Evolutionary conservation across 208 protist genomes (phyloP), one percentile per base, ranked within the genome.

Genomic region (Novymonas esmeraldas): DNA sequence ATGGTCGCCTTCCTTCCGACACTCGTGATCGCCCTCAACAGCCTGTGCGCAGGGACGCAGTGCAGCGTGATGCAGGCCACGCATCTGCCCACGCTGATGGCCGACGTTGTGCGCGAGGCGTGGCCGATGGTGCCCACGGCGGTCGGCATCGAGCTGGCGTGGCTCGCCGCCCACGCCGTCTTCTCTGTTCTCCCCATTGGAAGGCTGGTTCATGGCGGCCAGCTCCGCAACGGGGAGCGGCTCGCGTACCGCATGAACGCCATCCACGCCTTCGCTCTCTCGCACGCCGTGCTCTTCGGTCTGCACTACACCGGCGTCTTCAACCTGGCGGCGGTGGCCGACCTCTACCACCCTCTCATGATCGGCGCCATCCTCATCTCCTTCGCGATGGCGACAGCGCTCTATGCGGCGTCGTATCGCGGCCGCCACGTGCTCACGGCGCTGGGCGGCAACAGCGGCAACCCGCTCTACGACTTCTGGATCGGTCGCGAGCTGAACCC

Each of bases 401-500:
- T 95, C 7, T 94, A 94, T 60, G 36, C 70, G 14, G 76, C 67
- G 26, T 94, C 87, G 18, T 91, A 87, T 69, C 87, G 90, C 44
- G 79, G 75, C 61, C 13, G 36, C 38, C 65, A 44, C 24, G 90
- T 93, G 20, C 64, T 94, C 44, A 83, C 87, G n/a, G 80, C 90
- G 18, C 62, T 84, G 24, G 85, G 85, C 39, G 90, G 90, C 62
- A 95, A 94, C 84, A 89, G 66, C 50, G 96, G 96, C 31, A 92
- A 93, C 62, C 54, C 65, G 38, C 64, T 98, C 34, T 98, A 98
- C 65, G 95, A 99, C 72, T 98, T 98, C 72, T 99, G 83, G 81
- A 90, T 98, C 62, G 98, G 98, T 46, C 84, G 87, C 42, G 97
- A 98, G 76, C 84, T 98, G 38, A 98, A 99, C 72, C 98, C 98